Base-by-base conservation (phyloP, 1,139 yeast species). In the Blastobotrys serpentis region DNA sequence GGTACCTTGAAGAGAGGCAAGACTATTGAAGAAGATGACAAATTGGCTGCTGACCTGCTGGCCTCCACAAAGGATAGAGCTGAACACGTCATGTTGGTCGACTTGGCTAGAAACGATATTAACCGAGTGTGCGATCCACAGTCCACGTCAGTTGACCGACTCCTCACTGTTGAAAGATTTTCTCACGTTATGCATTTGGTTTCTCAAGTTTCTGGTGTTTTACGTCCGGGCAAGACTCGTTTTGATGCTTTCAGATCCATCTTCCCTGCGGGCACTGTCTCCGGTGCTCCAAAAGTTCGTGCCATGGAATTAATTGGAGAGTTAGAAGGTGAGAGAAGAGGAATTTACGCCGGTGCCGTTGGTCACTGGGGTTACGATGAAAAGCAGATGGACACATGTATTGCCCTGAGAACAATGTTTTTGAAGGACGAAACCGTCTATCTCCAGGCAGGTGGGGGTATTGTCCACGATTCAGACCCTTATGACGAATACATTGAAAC, bases 331-430 rank as follows among this genome's bases (percentile, higher is more conserved):
- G 98, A 92, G 64, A 87, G 89, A 63, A 78, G 98, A 63, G 98
- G 98, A 39, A 90, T 90, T 11, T 92, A 92, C 64, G 98, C 98
- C 1, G 98, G 98, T 55, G 98, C 98, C 1, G 97, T 92, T n/a
- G 98, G 98, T 8, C 86, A 86, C 66, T 92, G 97, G 96, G 90
- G 96, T 1, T 92, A 89, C 65, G 96, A 88, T 62, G 88, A 94
- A 14, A 81, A 79, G 59, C 78, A 89, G 22, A 92, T 92, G 98
- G 95, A 92, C 64, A 92, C 98, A 0, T 92, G 98, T 70, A 92
- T 92, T 64, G 98, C 98, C 0, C 74, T 92, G 59, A 79, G 98
- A 70, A 92, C 98, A 1, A 92, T 92, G 98, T 92, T 92, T 37
- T 86, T 79, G 63, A 92, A 92, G 65, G 88, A 90, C 58, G 94